A percentile compares a stretch with the other conserved stretches of the same genome.
phyloP scores from a whole-genome alignment of 148 eudicot species.

The Nepenthes gracilis region DNA sequence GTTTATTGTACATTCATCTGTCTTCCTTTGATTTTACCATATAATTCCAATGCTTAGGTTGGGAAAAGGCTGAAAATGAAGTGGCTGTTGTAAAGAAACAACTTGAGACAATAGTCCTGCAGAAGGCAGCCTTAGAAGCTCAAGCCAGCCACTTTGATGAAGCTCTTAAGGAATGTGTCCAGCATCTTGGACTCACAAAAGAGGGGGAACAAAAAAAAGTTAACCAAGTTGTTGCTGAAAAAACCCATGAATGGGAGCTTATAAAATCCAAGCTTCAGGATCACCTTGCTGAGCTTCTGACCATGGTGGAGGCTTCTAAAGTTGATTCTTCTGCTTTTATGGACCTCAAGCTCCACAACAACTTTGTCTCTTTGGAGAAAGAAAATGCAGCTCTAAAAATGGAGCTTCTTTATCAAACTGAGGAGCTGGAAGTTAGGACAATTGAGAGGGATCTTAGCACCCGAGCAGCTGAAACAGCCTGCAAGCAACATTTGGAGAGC shows the following conservation, averaged over 20 bases:
- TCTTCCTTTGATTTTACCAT: neutral
- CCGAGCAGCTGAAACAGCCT: constrained; percentile 75
- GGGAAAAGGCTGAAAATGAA: constrained; percentile 93
- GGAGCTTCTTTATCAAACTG: constrained; percentile 32
- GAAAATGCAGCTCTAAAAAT: constrained; percentile 38
- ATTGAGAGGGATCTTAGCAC: constrained; percentile 74
- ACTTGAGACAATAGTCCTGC: constrained; percentile 45
- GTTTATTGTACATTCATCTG: neutral
- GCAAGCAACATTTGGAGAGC: constrained; percentile 77
- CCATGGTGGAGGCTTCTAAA: constrained; percentile 16
- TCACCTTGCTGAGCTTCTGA: constrained; percentile 35
- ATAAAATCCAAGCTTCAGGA: constrained; percentile 35
- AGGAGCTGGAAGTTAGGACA: constrained; percentile 58
- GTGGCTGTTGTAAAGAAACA: constrained; percentile 44
- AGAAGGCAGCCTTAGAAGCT: constrained; percentile 51
- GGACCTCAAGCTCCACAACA: constrained; percentile 24
- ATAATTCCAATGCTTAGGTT: constrained; percentile 29
- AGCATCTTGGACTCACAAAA: constrained; percentile 68
- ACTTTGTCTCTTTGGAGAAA: constrained; percentile 38
- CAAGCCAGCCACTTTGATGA: constrained; percentile 68
- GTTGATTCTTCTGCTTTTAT: constrained; percentile 8
- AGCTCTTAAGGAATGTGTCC: constrained; percentile 89
- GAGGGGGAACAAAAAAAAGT: constrained; percentile 64
- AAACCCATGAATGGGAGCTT: constrained; percentile 34
- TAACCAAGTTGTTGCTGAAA: constrained; percentile 35